These are phyloP conservation scores for Monascus ruber DNA, from an alignment of 2,329 filamentous ascomycete genomes.

Conservation along the genomic window DNA sequence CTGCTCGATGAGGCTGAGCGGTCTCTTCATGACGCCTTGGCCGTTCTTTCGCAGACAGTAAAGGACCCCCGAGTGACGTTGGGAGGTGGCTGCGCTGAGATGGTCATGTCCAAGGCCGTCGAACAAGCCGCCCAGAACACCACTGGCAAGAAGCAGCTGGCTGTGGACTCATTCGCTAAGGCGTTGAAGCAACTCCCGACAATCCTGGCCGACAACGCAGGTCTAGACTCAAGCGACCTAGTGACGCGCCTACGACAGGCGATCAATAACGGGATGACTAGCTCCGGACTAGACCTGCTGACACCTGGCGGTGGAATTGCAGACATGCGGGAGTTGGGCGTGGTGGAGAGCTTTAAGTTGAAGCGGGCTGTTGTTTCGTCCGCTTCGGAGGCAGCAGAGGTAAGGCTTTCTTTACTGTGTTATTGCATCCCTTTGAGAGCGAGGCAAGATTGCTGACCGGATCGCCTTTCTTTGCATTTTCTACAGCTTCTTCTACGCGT, in stretches of 20 bases:
- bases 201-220: constrained; percentile 93
- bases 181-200: constrained; percentile 90
- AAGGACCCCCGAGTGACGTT: constrained; percentile 88
- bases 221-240: constrained; percentile 87
- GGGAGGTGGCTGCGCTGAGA: constrained; percentile 92
- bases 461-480: constrained; percentile 17
- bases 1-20: constrained; percentile 94
- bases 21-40: constrained; percentile 88
- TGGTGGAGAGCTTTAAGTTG: constrained; percentile 96
- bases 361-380: constrained; percentile 97
- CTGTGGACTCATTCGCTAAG: constrained; percentile 77
- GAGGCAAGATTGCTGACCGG: too few species aligned
- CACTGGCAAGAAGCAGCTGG: constrained; percentile 91
- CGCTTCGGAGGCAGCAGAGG: constrained; percentile 91
- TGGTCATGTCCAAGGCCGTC: constrained; percentile 98
- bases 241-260: constrained; percentile 84
- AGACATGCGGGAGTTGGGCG: constrained; percentile 90
- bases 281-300: constrained; percentile 78
- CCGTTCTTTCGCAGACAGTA: constrained; percentile 92
- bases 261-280: constrained; percentile 89
- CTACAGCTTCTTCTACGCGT: constrained; percentile 73
- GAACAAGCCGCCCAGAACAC: constrained; percentile 87
- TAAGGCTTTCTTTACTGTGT: constrained; percentile 36
- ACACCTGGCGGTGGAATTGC: constrained; percentile 84
- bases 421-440: neutral